These are phyloP conservation scores for Colletotrichum graminicola DNA, from an alignment of 2,329 filamentous ascomycete genomes.

Conservation along the genomic window DNA sequence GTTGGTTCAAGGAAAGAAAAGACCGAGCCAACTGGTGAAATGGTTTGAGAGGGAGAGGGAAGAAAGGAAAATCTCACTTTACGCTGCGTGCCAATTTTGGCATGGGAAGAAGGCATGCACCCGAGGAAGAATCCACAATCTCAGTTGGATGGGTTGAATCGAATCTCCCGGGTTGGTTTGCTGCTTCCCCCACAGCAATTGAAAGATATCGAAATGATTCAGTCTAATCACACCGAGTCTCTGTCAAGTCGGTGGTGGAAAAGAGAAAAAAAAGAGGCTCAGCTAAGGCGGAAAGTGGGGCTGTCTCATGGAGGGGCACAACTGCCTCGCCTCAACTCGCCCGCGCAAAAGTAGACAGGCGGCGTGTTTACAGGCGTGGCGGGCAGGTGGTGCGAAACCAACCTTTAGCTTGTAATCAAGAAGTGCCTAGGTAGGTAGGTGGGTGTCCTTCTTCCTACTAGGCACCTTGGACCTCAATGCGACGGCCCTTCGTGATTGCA, in stretches of 20 bases:
- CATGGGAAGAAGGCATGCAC: not conserved
- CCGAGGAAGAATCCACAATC: not conserved
- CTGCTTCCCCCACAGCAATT: not conserved
- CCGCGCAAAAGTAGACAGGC: not conserved
- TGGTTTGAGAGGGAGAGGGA: not conserved
- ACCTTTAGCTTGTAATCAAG: not conserved
- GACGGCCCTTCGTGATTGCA: not conserved
- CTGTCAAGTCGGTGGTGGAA: not conserved
- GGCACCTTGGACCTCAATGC: not conserved
- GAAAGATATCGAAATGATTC: not conserved
- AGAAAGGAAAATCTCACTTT: constrained; percentile 3
- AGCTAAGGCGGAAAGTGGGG: constrained; percentile 34
- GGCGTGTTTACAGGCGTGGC: not conserved
- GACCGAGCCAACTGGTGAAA: constrained; percentile 19
- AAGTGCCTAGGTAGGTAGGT: not conserved
- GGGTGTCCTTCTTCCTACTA: not conserved
- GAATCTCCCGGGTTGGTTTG: not conserved
- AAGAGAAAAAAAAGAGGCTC: constrained; percentile 23
- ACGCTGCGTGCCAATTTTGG: not conserved
- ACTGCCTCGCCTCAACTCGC: not conserved
- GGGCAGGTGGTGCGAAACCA: not conserved
- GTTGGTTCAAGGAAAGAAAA: constrained; percentile 1
- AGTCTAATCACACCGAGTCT: not conserved
- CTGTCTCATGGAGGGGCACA: constrained; percentile 28
- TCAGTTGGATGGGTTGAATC: not conserved